Conservation (phyloP, 2,329 filamentous ascomycete genomes). For the Cercospora sojina region DNA sequence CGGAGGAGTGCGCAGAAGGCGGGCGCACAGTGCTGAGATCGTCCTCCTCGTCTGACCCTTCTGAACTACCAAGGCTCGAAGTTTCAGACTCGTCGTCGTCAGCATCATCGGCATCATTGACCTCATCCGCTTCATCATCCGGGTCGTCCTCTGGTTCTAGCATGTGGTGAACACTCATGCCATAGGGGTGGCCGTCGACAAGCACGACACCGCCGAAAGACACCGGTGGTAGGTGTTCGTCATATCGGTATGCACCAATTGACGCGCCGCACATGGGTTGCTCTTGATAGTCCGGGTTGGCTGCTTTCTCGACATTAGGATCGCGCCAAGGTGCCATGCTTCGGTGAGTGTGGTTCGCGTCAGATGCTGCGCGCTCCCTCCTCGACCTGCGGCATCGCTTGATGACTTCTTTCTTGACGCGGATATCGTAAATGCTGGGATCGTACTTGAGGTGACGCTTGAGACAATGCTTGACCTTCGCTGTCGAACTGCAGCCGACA, state of each 20-base stretch:
- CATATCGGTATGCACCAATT: slow-evolving; percentile 84
- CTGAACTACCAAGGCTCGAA: slow-evolving; percentile 44
- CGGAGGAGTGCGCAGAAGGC: slow-evolving; percentile 30
- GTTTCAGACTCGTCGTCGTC: slow-evolving; percentile 36
- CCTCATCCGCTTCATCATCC: slow-evolving; percentile 50
- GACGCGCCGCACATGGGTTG: slow-evolving; percentile 82
- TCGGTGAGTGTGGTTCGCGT: slow-evolving; percentile 24
- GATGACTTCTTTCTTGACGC: slow-evolving; percentile 61
- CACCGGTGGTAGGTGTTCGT: slow-evolving; percentile 83
- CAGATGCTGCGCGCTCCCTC: slow-evolving; percentile 29
- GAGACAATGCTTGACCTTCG: slow-evolving; percentile 69
- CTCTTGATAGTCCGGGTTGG: slow-evolving; percentile 75
- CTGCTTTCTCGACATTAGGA: slow-evolving; percentile 39
- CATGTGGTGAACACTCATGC: slow-evolving; percentile 97
- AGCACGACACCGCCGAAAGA: slow-evolving; percentile 86
- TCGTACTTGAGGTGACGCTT: slow-evolving; percentile 71
- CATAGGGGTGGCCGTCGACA: slow-evolving; percentile 79
- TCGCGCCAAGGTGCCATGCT: slow-evolving; percentile 32
- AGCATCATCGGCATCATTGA: slow-evolving; percentile 42
- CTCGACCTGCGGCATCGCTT: slow-evolving; percentile 37
- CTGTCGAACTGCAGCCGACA: slow-evolving; percentile 72
- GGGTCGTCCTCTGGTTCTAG: slow-evolving; percentile 65
- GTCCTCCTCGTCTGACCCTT: slow-evolving; percentile 59
- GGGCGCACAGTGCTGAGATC: slow-evolving; percentile 44
- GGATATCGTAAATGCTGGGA: slow-evolving; percentile 61